Base-by-base conservation (phyloP, 1,139 yeast genomes). In the Pichia sp. region DNA sequence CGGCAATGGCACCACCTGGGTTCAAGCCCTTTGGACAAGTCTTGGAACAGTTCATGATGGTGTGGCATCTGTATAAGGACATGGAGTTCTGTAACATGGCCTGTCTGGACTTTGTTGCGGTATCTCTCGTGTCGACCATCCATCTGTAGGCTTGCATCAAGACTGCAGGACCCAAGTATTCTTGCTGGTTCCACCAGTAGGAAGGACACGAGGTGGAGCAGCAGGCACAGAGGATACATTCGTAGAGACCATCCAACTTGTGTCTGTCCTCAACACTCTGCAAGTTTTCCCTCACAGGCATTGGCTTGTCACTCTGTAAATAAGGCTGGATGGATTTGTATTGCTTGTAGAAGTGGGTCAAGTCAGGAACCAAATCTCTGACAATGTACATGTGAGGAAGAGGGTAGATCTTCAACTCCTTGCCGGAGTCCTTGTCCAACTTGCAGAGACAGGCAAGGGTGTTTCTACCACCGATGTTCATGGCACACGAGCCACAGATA, bases 151-250 rank as follows among this genome's bases (percentile, higher is more conserved):
- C 97, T 78, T 93, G 99, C 97, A 93, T 88, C 72, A 93, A 81
- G 55, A 93, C 98, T 28, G 98, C 98, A 36, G 99, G 98, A 54
- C 99, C 99, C 66, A 95, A 78, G 75, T 95, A 95, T 77, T 95
- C 96, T 74, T 91, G 96, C 75, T 90, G 96, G 76, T 95, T 95
- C 99, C 99, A 95, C 99, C 99, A 95, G 80, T 95, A 95, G 7
- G 98, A 90, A 51, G 99, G 99, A 78, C 99, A 93, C 34, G 99
- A 83, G 49, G 99, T 95, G 40, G 98, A 91, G 74, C 99, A 93
- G 75, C 99, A 93, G 26, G 99, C 99, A 78, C 99, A 93, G 68
- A 93, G 79, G 65, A 93, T 93, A 78, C 99, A 93, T 74, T 93
- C 99, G 74, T 93, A 93, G 64, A 93, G 76, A 55, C 99, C 98